These are phyloP conservation scores for apple (Malus domestica) DNA, from an alignment of 306 rosid species.

Conservation along the genomic window ASM211411v1 NC_041795.1:36485501-36486000, in stretches of 20 bases:
- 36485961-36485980: not conserved
- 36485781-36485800: not conserved
- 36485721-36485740: not conserved
- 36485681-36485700: conserved; percentile 39
- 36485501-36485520: conserved; percentile 6
- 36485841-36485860: not conserved
- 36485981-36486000: too few relatives aligned
- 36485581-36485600: conserved; percentile 52
- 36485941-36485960: conserved; percentile 41
- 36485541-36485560: conserved; percentile 12
- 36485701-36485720: not conserved
- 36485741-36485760: not conserved
- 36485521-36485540: conserved; percentile 14
- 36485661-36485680: conserved; percentile 38
- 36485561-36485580: conserved; percentile 29
- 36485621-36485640: conserved; percentile 21
- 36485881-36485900: not conserved
- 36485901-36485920: not conserved
- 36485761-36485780: not conserved
- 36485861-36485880: not conserved
- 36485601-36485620: conserved; percentile 13
- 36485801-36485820: not conserved
- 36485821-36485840: conserved; percentile 7
- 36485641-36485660: conserved; percentile 58
- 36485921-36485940: not conserved